Evolutionary conservation across 352 stramenopile genomes (phyloP).

Genomic region (Phytophthora colocasiae): DNA sequence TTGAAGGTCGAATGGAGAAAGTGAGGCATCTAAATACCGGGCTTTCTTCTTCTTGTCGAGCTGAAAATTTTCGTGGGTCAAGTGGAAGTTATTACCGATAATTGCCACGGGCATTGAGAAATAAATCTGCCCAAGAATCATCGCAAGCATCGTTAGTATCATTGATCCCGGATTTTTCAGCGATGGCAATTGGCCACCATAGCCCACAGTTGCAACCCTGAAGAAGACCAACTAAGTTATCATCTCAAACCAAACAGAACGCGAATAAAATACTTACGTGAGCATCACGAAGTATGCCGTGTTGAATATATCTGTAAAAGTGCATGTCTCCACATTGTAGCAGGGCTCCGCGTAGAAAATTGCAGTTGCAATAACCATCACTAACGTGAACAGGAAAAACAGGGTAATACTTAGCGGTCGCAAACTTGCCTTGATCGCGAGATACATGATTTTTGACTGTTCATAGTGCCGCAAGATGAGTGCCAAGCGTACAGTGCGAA

Average conservation of each 20-base stretch:
- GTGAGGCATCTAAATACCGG: conserved; percentile 54
- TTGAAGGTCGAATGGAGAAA: conserved; percentile 61
- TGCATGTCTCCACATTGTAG: conserved; percentile 77
- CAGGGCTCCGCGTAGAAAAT: conserved; percentile 83
- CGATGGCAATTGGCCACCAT: conserved; percentile 71
- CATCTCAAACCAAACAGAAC: neutral
- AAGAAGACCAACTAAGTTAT: neutral
- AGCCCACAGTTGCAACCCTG: conserved; percentile 82
- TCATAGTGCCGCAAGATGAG: conserved; percentile 67
- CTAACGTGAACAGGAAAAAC: conserved; percentile 80
- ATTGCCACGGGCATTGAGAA: conserved; percentile 83
- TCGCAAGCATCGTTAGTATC: conserved; percentile 60
- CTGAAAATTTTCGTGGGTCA: conserved; percentile 69
- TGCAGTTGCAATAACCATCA: conserved; percentile 78
- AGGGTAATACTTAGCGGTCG: conserved; percentile 65
- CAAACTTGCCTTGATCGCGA: conserved; percentile 64
- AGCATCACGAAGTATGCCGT: conserved; percentile 86
- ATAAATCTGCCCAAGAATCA: conserved; percentile 85
- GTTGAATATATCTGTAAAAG: conserved; percentile 89
- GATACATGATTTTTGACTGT: conserved; percentile 64
- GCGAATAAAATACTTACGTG: conserved; percentile 57
- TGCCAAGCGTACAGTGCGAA: conserved; percentile 58
- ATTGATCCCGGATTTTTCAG: conserved; percentile 62
- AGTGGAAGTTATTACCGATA: conserved; percentile 79
- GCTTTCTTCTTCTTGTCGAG: conserved; percentile 60